Conservation (phyloP, 2,329 filamentous ascomycete genomes). For the Tolypocladium paradoxum region DNA sequence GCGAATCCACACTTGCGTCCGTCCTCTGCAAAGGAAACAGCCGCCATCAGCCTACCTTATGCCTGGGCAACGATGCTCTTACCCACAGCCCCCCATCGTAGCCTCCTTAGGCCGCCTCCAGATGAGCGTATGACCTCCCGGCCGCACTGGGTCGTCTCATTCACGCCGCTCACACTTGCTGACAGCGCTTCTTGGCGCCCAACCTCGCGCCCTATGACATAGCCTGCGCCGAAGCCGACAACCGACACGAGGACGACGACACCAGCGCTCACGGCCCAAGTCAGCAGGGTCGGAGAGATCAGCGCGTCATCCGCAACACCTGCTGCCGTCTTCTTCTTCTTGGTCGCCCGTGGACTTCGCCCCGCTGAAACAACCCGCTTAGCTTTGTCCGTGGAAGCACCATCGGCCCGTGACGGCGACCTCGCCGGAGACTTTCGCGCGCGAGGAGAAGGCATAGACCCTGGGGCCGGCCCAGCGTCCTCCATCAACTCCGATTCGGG, state of each 20-base stretch:
- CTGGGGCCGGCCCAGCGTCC: slow-evolving; percentile 12
- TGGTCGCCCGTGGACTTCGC: slow-evolving; percentile 35
- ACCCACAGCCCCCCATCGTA: slow-evolving; percentile 43
- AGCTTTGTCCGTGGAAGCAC: slow-evolving; percentile 27
- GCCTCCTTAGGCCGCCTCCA: slow-evolving; percentile 38
- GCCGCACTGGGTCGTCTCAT: slow-evolving; percentile 38
- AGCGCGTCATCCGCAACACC: slow-evolving; percentile 25
- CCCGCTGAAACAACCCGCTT: slow-evolving; percentile 36
- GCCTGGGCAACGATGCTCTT: slow-evolving; percentile 36
- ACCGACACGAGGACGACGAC: slow-evolving; percentile 58
- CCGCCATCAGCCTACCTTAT: slow-evolving; percentile 2
- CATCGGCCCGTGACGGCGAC: slow-evolving; percentile 14
- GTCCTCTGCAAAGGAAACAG: background rate
- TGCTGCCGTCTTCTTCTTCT: slow-evolving; percentile 46
- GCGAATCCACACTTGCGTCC: background rate
- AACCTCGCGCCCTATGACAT: slow-evolving; percentile 56
- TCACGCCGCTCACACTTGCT: slow-evolving; percentile 29
- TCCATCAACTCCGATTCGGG: slow-evolving; percentile 49
- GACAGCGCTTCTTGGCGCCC: slow-evolving; percentile 48
- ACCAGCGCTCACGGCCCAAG: slow-evolving; percentile 56
- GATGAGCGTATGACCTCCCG: slow-evolving; percentile 42
- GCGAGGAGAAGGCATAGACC: slow-evolving; percentile 11
- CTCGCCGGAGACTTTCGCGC: slow-evolving; percentile 18
- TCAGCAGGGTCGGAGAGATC: slow-evolving; percentile 49
- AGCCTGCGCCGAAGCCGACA: slow-evolving; percentile 58